Evolutionary conservation across 148 eudicot species (phyloP).

Genomic region (Fagopyrum tataricum): DNA sequence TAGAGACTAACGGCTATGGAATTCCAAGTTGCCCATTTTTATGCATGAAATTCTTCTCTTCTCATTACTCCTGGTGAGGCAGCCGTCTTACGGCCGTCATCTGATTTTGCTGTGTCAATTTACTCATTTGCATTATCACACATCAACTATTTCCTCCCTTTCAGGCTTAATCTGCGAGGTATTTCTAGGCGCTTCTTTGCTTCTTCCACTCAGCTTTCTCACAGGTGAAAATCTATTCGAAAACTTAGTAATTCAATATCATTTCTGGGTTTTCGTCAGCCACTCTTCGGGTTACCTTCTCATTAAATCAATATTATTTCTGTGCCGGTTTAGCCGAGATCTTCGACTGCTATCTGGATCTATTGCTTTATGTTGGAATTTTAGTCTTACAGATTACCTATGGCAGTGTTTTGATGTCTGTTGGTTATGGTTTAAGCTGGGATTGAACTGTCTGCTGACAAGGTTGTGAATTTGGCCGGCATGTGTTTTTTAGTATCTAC

Average conservation of each 20-base stretch:
- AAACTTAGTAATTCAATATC: background rate
- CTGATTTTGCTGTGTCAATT: background rate
- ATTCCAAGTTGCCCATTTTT: background rate
- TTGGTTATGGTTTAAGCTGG: too few relatives aligned
- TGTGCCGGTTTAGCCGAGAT: too few relatives aligned
- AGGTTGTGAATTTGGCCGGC: too few relatives aligned
- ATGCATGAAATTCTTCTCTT: background rate
- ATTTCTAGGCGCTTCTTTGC: background rate
- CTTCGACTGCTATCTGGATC: too few relatives aligned
- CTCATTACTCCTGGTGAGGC: background rate
- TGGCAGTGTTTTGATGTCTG: too few relatives aligned
- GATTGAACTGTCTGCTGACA: too few relatives aligned
- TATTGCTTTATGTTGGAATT: too few relatives aligned
- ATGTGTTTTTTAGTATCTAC: too few relatives aligned
- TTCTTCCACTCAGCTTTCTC: background rate
- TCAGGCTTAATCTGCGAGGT: constrained; percentile 8
- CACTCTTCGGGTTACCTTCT: too few relatives aligned
- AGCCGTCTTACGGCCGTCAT: background rate
- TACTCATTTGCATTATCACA: background rate
- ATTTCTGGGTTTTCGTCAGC: too few relatives aligned
- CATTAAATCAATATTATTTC: too few relatives aligned
- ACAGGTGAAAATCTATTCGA: background rate
- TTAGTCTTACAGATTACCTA: too few relatives aligned
- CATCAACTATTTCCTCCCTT: background rate
- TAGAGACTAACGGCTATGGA: background rate